phyloP scores from a whole-genome alignment of 208 protist species.

The Wallacemonas sp. region DNA sequence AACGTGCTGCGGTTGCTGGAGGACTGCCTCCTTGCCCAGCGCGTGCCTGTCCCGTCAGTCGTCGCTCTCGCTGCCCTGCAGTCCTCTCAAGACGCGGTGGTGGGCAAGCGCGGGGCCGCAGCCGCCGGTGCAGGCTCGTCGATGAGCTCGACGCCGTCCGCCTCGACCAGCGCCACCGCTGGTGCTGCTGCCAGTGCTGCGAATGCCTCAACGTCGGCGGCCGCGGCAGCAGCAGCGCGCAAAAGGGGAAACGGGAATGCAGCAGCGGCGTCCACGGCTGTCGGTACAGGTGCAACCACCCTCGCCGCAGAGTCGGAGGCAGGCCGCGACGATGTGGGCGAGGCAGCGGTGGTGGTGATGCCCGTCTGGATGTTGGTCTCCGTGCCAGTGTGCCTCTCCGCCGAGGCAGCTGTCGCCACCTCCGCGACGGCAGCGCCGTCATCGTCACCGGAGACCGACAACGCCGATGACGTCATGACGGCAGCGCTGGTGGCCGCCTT shows the following conservation, averaged over 20 bases:
- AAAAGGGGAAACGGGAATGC: not conserved
- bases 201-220: constrained; percentile 16
- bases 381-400: not conserved
- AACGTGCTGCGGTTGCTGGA: constrained; percentile 21
- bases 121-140: not conserved
- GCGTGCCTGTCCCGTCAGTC: constrained; percentile 19
- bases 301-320: too few relatives aligned
- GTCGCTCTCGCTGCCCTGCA: constrained; percentile 23
- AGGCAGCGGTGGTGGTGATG: not conserved
- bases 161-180: constrained; percentile 19
- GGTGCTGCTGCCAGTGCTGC: constrained; percentile 33
- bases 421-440: too few relatives aligned
- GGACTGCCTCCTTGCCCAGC: constrained; percentile 12
- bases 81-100: not conserved
- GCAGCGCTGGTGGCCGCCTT: not conserved
- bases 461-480: not conserved
- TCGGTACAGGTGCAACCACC: not conserved
- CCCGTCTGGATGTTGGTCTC: not conserved
- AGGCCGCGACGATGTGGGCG: not conserved
- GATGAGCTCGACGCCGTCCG: not conserved
- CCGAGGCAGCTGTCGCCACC: too few relatives aligned
- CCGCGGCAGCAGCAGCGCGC: not conserved
- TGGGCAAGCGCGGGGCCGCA: not conserved
- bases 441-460: too few relatives aligned
- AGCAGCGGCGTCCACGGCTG: not conserved